A percentile compares a stretch with the other conserved stretches of the same genome.
Evolutionary conservation across 164 flowering plant genomes (phyloP).

Genomic region (Tinospora cordifolia): DNA sequence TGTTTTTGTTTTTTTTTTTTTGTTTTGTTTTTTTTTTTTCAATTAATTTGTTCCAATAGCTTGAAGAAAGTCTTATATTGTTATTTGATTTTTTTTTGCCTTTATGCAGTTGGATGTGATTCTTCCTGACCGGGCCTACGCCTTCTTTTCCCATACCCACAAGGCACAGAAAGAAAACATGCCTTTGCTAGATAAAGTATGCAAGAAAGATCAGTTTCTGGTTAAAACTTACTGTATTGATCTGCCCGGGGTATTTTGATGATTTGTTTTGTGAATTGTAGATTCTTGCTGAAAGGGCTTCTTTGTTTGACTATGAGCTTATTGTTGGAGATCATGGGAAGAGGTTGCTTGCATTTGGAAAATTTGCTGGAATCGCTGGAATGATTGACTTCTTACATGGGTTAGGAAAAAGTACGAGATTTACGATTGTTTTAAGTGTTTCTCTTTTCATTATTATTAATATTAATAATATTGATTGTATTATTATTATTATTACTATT

Average conservation of each 20-base stretch:
- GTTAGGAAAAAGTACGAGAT: conserved; percentile 66
- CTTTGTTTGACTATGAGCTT: conserved; percentile 92
- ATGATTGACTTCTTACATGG: conserved; percentile 76
- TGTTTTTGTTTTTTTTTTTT: not conserved
- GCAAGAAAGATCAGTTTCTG: not conserved
- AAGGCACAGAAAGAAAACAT: conserved; percentile 96
- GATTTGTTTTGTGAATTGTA: conserved; percentile 17
- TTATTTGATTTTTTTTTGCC: conserved; percentile 14
- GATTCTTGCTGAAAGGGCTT: conserved; percentile 65
- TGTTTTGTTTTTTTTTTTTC: not conserved
- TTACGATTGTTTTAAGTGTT: not conserved
- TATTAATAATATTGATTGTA: not conserved
- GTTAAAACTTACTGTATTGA: not conserved
- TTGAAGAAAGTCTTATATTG: conserved; percentile 1
- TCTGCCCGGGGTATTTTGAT: not conserved
- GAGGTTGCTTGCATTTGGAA: conserved; percentile 90
- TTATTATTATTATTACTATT: too few relatives aligned
- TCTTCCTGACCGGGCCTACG: conserved; percentile 80
- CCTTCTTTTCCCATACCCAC: conserved; percentile 98
- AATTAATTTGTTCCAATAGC: not conserved
- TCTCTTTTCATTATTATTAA: not conserved
- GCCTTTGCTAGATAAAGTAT: conserved; percentile 88
- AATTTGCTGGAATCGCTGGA: conserved; percentile 97
- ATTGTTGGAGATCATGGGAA: conserved; percentile 84
- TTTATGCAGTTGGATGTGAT: conserved; percentile 89